Conservation (phyloP, 2,329 filamentous ascomycete species). For the Paecilomyces formosus region DNA sequence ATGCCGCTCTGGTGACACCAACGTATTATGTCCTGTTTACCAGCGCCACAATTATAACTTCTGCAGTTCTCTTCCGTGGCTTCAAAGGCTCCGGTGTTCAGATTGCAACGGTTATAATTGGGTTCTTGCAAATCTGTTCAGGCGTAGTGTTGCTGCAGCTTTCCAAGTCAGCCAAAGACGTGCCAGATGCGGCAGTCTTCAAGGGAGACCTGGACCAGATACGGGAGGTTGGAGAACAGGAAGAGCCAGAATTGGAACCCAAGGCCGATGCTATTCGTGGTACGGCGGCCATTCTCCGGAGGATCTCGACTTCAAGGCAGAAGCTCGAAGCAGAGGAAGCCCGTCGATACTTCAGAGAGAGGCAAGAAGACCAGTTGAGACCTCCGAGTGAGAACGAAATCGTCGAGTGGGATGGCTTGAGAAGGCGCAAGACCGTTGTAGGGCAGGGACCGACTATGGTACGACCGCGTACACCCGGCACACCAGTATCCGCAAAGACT, state of each 20-base stretch:
- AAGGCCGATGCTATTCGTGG: slow-evolving; percentile 95
- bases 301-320: slow-evolving; percentile 66
- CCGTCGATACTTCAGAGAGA: slow-evolving; percentile 71
- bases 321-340: slow-evolving; percentile 76
- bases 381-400: slow-evolving; percentile 71
- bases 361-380: slow-evolving; percentile 60
- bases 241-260: slow-evolving; percentile 92
- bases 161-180: slow-evolving; percentile 97
- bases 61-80: slow-evolving; percentile 82
- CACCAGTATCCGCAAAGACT: slow-evolving; percentile 37
- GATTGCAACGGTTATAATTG: slow-evolving; percentile 84
- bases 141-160: slow-evolving; percentile 89
- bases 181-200: slow-evolving; percentile 88
- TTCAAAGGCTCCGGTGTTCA: slow-evolving; percentile 78
- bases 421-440: slow-evolving; percentile 59
- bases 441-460: slow-evolving; percentile 38
- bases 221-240: slow-evolving; percentile 87
- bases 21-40: slow-evolving; percentile 99
- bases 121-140: slow-evolving; percentile 87
- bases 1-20: slow-evolving; percentile 91
- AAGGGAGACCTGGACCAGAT: slow-evolving; percentile 90
- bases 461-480: slow-evolving; percentile 33
- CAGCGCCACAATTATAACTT: slow-evolving; percentile 88
- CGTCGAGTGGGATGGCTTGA: slow-evolving; percentile 87
- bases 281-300: slow-evolving; percentile 76